These are phyloP conservation scores for Myotisia sp. DNA, from an alignment of 2,329 filamentous ascomycete genomes.

Conservation along the genomic window DNA sequence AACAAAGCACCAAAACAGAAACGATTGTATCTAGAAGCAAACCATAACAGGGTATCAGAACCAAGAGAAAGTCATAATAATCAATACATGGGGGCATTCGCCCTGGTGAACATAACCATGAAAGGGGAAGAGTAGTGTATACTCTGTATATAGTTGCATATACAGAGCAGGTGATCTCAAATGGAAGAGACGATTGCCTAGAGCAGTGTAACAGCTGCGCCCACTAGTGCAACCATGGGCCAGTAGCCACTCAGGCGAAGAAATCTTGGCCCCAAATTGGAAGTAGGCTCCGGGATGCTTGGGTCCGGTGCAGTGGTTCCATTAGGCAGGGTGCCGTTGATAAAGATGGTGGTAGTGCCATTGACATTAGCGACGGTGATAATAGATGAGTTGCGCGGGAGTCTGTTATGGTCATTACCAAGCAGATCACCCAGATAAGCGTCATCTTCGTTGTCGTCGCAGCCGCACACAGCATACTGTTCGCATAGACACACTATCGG, in stretches of 20 bases:
- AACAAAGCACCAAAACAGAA: no score
- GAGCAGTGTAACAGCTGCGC: conserved; percentile 22
- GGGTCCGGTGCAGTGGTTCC: conserved; percentile 29
- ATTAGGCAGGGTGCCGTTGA: conserved; percentile 36
- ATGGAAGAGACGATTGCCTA: conserved; percentile 12
- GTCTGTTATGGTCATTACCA: conserved; percentile 21
- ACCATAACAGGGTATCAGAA: conserved; percentile 3
- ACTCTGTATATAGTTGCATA: no score
- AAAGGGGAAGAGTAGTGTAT: no score
- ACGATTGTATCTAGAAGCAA: conserved; percentile 2
- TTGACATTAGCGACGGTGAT: conserved; percentile 29
- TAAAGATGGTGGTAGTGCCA: conserved; percentile 31
- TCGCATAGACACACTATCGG: conserved; percentile 45
- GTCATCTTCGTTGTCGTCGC: conserved; percentile 37
- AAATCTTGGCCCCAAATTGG: conserved; percentile 12
- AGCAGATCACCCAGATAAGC: conserved; percentile 31
- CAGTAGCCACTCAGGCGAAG: conserved; percentile 29
- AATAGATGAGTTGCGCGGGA: conserved; percentile 25
- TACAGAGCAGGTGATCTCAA: neutral
- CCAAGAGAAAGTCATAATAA: neutral
- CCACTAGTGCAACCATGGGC: conserved; percentile 27
- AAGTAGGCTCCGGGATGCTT: conserved; percentile 11
- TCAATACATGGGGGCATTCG: neutral
- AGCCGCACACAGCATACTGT: conserved; percentile 41
- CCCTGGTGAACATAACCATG: neutral